Percentiles rank a stretch among this genome's conserved stretches.
phyloP scores from a whole-genome alignment of 1,284 basidiomycete species.

The Clitocybe nebularis region DNA sequence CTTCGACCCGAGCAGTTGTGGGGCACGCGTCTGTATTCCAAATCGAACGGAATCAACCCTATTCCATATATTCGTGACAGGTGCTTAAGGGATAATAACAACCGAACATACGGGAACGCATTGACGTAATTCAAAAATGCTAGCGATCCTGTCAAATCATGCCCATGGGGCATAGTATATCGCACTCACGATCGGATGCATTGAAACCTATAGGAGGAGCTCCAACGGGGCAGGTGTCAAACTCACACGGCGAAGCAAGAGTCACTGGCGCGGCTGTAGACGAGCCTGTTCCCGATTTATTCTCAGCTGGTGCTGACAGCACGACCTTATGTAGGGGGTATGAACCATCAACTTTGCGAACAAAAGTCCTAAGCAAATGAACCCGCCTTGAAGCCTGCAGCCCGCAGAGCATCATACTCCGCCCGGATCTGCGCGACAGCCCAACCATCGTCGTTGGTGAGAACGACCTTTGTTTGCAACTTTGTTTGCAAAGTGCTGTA shows the following conservation, averaged over 20 bases:
- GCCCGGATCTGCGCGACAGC: slow-evolving; percentile 47
- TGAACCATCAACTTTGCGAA: background rate
- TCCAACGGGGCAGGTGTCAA: slow-evolving; percentile 26
- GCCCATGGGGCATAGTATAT: background rate
- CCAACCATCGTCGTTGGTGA: slow-evolving; percentile 52
- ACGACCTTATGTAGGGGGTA: slow-evolving; percentile 21
- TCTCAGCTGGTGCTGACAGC: slow-evolving; percentile 28
- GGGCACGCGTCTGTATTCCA: slow-evolving; percentile 45
- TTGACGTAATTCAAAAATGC: slow-evolving; percentile 40
- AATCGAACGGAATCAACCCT: slow-evolving; percentile 41
- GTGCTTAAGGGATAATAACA: slow-evolving; percentile 8
- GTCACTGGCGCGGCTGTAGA: slow-evolving; percentile 21
- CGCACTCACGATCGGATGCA: slow-evolving; percentile 34
- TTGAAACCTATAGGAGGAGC: slow-evolving; percentile 42
- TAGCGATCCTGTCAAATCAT: slow-evolving; percentile 4
- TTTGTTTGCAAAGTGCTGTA: slow-evolving; percentile 10
- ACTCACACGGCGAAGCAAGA: slow-evolving; percentile 24
- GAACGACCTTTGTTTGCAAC: slow-evolving; percentile 23
- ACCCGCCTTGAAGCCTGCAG: slow-evolving; percentile 39
- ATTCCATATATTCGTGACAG: background rate
- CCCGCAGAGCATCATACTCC: slow-evolving; percentile 35
- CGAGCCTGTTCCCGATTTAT: slow-evolving; percentile 29
- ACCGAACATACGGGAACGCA: slow-evolving; percentile 31
- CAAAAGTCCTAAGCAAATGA: background rate
- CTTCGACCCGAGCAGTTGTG: slow-evolving; percentile 35